Base-by-base conservation (phyloP, 1,139 yeast genomes). In the Sugiyamaella novakii region DNA sequence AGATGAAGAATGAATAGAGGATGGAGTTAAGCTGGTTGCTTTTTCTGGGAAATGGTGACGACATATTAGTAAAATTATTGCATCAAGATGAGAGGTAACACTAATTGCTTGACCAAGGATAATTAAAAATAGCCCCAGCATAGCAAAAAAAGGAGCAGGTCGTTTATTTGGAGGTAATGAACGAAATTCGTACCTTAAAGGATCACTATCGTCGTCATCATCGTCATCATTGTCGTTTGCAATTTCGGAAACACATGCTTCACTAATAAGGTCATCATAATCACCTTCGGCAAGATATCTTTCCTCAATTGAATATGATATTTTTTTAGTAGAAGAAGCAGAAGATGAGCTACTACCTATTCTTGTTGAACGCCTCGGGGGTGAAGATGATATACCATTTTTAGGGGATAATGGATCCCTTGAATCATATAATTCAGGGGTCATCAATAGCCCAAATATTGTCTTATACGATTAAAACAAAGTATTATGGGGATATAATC, bases 31-130 rank as follows among this genome's bases (percentile, higher is more conserved):
- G 15, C 33, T 28, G 18, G 42, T 25, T 10, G 43, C 25, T 18
- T 22, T 39, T 21, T 53, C 56, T 3, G 55, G 51, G 37, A 45
- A 53, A 5, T 50, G 50, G 12, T 43, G 46, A 19, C 54, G 47
- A 29, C 57, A 54, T 19, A 43, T 36, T 14, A 54, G 25, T 3
- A 28, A 35, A 10, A 47, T 15, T 19, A 53, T 40, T 10, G 55
- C 46, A 35, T 54, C 57, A 12, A 54, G 18, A n/a, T 37, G 27
- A 5, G 55, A 49, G 7, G 55, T 49, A 22, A 45, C 43, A 11
- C 45, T 37, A n/a, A 47, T 38, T 2, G 37, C 44, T 33, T 49
- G 45, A n/a, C 51, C 49, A n/a, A 45, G 33, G 12, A 42, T 33
- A 3, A 43, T 25, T 10, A 50, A 8, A 15, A 44, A 43, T 17